Evolutionary conservation across 305 asterid genomes (phyloP).

Genomic region (Fraxinus velutina): DNA sequence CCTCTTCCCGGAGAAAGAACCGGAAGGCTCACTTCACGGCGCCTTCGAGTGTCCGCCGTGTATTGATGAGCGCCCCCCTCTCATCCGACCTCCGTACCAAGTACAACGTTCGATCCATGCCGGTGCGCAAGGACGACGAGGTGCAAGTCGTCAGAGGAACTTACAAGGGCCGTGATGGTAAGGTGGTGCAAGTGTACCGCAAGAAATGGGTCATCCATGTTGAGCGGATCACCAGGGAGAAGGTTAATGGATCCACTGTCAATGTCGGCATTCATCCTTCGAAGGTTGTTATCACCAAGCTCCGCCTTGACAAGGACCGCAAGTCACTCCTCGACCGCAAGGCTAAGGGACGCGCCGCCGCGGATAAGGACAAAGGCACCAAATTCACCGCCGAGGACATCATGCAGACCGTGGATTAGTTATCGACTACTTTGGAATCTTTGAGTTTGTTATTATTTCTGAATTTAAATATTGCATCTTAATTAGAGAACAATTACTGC

Average conservation of each 20-base stretch:
- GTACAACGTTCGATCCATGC: conserved; percentile 60
- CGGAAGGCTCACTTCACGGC: conserved; percentile 61
- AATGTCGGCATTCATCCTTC: conserved; percentile 61
- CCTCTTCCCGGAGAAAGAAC: conserved; percentile 61
- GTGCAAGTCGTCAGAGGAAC: conserved; percentile 58
- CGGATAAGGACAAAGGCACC: conserved; percentile 57
- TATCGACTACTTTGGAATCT: neutral
- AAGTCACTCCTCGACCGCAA: conserved; percentile 54
- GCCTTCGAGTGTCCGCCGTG: conserved; percentile 58
- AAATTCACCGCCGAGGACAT: conserved; percentile 58
- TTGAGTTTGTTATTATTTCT: neutral
- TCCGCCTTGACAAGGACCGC: conserved; percentile 56
- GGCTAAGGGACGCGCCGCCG: conserved; percentile 59
- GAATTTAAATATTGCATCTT: neutral
- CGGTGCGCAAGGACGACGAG: conserved; percentile 65
- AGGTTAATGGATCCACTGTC: conserved; percentile 57
- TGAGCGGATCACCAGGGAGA: conserved; percentile 58
- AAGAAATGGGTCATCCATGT: conserved; percentile 66
- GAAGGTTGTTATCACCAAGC: conserved; percentile 55
- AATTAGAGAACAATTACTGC: neutral
- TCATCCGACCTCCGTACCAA: conserved; percentile 50
- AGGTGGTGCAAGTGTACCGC: conserved; percentile 55
- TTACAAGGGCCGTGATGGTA: conserved; percentile 63
- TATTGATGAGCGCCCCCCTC: conserved; percentile 60
- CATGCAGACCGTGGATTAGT: conserved; percentile 55